phyloP scores from a whole-genome alignment of 1,284 basidiomycete species.

The Stereum hirsutum region DNA sequence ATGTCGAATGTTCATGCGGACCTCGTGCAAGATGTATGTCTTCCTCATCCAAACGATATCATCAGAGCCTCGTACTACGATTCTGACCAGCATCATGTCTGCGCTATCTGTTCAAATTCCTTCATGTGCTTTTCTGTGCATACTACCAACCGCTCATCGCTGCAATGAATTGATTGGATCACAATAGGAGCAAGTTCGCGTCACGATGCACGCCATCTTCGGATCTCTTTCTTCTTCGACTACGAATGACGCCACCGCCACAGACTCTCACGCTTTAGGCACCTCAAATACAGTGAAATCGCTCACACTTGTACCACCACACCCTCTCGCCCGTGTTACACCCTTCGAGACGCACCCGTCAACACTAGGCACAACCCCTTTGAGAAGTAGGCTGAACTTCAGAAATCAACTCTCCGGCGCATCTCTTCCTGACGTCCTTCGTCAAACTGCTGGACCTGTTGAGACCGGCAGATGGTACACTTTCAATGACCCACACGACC shows the following conservation, averaged over 20 bases:
- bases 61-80: background rate
- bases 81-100: no score
- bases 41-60: background rate
- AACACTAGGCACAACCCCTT: no score
- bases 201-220: conserved; percentile 48
- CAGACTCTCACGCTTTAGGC: conserved; percentile 13
- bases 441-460: conserved; percentile 31
- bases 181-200: conserved; percentile 31
- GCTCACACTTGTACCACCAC: conserved; percentile 33
- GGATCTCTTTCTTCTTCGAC: conserved; percentile 31
- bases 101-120: no score
- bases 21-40: conserved; percentile 42
- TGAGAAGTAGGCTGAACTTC: no score
- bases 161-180: background rate
- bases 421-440: no score
- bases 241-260: background rate
- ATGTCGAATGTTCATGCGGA: conserved; percentile 49
- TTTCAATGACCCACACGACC: conserved; percentile 32
- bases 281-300: background rate
- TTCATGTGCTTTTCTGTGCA: no score
- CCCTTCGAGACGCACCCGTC: conserved; percentile 46
- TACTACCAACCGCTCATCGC: no score
- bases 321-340: conserved; percentile 43
- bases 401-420: no score
- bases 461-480: conserved; percentile 52